A percentile compares a stretch with the other conserved stretches of the same genome.
Conservation (phyloP, 2,329 filamentous ascomycete species). For the Nigrospora sphaerica region DNA sequence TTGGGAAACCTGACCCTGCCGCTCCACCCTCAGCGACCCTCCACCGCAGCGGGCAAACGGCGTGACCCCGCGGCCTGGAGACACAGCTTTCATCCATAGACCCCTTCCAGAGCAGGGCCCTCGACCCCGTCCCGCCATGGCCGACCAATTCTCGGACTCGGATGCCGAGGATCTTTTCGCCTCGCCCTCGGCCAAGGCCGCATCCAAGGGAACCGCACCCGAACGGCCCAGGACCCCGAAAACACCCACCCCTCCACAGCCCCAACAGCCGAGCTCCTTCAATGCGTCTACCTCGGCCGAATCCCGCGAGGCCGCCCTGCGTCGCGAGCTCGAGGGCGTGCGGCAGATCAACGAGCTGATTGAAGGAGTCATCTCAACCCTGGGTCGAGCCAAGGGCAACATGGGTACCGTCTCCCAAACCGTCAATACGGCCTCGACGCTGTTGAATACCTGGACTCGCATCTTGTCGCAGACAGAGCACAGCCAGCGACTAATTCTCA, state of each 20-base stretch:
- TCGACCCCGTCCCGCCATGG: constrained; percentile 6
- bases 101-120: constrained; percentile 12
- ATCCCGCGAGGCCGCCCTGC: constrained; percentile 65
- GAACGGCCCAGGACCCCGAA: constrained; percentile 36
- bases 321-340: constrained; percentile 74
- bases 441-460: constrained; percentile 91
- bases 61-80: no score
- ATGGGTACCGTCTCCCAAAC: constrained; percentile 86
- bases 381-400: constrained; percentile 67
- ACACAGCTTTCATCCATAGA: no score
- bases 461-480: constrained; percentile 97
- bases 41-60: no score
- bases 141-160: constrained; percentile 32
- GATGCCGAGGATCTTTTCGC: constrained; percentile 41
- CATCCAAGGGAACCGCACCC: constrained; percentile 17
- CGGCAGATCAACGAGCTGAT: constrained; percentile 83
- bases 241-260: constrained; percentile 42
- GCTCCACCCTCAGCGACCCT: no score
- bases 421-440: constrained; percentile 77
- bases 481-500: constrained; percentile 85
- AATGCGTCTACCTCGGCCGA: constrained; percentile 54
- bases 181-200: constrained; percentile 30
- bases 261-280: constrained; percentile 23
- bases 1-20: no score
- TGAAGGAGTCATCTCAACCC: constrained; percentile 65